Evolutionary conservation across 768 basidiomycete species (phyloP), one percentile per base, ranked within the genome.

Genomic region (Albatrellus ellisii): DNA sequence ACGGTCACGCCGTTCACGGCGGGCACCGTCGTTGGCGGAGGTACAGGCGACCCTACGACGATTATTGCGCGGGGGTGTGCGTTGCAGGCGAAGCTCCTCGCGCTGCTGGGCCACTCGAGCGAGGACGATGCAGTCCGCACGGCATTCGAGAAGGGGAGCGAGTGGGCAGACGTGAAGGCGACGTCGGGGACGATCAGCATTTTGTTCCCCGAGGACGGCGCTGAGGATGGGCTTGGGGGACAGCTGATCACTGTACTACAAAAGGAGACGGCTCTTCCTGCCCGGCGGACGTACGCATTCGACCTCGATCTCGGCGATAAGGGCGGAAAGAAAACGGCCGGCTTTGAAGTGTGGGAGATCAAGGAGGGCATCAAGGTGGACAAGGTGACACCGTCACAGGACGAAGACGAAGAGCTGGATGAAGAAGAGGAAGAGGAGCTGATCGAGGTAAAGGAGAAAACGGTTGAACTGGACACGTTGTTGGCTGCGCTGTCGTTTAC

Each of bases 281-380:
- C 71, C 21, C 64, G 85, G 31, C 60, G 86, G 24, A 65, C 64
- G 9, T 61, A 80, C 34, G 58, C 67, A 14, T 67, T 86, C 46
- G 75, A 78, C 26, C 73, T 77, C 20, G 67, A 65, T 17, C 57
- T 80, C 49, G 58, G 57, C 8, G 58, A 52, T 20, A 66, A 57
- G 40, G 59, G 52, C 31, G 62, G 54, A 3, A 51, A 46, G 41
- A 70, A 66, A 52, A 62, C 62, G 50, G 36, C 84, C 32, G 76
- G 70, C 10, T 69, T 79, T 40, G 86, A 89, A 57, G 61, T 88
- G 21, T 85, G 82, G 81, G 84, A 89, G 55, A 75, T 77, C 14
- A 69, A 69, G 40, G 84, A 86, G 52, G 69, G 69, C 2, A 65
- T 85, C 46, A 70, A 73, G 43, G 56, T 79, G 15, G 80, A 82